Evolutionary conservation across 1,139 yeast species (phyloP).

Genomic region (Taiozyma onychis): DNA sequence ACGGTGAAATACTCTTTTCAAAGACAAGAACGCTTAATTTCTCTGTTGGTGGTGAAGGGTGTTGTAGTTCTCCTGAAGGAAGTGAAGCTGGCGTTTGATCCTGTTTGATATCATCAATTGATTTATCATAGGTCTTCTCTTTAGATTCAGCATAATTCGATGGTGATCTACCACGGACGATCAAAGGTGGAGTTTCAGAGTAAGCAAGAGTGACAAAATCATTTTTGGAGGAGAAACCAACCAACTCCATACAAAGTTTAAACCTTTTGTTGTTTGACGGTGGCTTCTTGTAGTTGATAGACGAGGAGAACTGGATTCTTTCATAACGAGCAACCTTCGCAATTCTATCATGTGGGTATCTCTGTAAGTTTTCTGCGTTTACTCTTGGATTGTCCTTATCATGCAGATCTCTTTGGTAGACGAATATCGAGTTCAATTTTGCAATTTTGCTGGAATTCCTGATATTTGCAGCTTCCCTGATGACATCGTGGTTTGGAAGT

Average conservation of each 20-base stretch:
- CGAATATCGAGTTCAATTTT: slow-evolving; percentile 45
- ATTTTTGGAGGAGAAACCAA: slow-evolving; percentile 42
- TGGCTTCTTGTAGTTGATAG: slow-evolving; percentile 49
- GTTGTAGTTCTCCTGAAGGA: neutral
- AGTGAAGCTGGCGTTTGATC: neutral
- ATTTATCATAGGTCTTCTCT: neutral
- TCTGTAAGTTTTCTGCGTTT: slow-evolving; percentile 18
- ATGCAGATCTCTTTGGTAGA: slow-evolving; percentile 34
- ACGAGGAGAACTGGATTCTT: slow-evolving; percentile 61
- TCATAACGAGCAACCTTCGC: slow-evolving; percentile 62
- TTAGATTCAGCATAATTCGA: slow-evolving; percentile 38
- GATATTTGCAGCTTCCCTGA: slow-evolving; percentile 56
- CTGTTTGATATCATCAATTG: neutral
- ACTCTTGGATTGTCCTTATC: slow-evolving; percentile 1
- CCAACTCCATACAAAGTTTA: slow-evolving; percentile 48
- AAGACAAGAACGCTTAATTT: neutral
- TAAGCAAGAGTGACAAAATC: slow-evolving; percentile 31
- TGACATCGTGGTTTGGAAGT: slow-evolving; percentile 50
- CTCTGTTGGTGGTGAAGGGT: neutral
- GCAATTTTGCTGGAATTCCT: slow-evolving; percentile 48
- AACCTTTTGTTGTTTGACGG: slow-evolving; percentile 42
- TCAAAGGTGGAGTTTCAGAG: slow-evolving; percentile 53
- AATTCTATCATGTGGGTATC: slow-evolving; percentile 45
- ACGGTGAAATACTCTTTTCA: neutral
- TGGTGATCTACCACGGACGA: slow-evolving; percentile 67